phyloP scores from a whole-genome alignment of 2,329 filamentous ascomycete genomes.

The Gaeumannomyces tritici region DNA sequence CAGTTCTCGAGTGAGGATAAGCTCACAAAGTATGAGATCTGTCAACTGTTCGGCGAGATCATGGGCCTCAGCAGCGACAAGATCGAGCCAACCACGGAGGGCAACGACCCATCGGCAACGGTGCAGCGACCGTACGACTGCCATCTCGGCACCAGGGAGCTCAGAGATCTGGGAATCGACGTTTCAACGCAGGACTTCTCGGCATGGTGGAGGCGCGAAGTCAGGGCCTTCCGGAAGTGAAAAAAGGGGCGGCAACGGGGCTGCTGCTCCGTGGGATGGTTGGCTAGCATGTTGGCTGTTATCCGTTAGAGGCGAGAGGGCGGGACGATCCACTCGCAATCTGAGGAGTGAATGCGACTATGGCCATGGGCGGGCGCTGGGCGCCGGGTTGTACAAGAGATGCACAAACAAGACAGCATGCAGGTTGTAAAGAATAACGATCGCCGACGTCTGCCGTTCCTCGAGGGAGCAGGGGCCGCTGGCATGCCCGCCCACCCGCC shows the following conservation, averaged over 20 bases:
- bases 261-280: neutral
- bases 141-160: constrained; percentile 67
- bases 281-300: no score
- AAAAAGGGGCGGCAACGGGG: constrained; percentile 3
- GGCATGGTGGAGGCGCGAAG: constrained; percentile 68
- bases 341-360: neutral
- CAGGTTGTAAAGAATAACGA: neutral
- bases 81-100: constrained; percentile 60
- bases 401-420: neutral
- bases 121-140: constrained; percentile 82
- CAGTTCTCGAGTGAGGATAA: constrained; percentile 83
- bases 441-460: neutral
- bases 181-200: constrained; percentile 66
- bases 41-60: constrained; percentile 66
- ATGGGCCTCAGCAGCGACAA: constrained; percentile 62
- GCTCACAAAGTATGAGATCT: constrained; percentile 87
- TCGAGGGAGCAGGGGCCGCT: neutral
- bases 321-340: neutral
- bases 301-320: neutral
- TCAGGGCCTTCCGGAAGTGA: constrained; percentile 49
- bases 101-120: constrained; percentile 59
- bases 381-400: neutral
- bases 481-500: no score
- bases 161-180: constrained; percentile 66
- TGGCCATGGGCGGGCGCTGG: neutral